phyloP scores from a whole-genome alignment of 768 basidiomycete species.

The Clavaria fumosa region DNA sequence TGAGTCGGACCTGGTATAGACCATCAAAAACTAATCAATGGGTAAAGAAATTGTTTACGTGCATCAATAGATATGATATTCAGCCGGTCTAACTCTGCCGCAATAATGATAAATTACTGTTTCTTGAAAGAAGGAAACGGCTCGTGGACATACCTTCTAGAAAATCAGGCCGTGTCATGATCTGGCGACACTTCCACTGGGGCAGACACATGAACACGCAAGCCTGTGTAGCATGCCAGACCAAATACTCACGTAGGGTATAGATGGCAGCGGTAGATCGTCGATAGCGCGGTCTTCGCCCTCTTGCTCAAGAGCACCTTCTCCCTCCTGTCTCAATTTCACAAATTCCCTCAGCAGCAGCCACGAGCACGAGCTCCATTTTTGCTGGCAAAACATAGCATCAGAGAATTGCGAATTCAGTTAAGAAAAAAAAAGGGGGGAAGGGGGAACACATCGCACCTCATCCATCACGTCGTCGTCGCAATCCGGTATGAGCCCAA shows the following conservation, averaged over 20 bases:
- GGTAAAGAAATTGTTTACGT: constrained; percentile 12
- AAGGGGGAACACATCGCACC: too few species aligned
- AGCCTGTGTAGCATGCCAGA: too few species aligned
- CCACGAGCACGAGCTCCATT: constrained; percentile 76
- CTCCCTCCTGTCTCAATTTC: constrained; percentile 35
- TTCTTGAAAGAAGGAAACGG: neutral
- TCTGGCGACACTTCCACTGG: constrained; percentile 54
- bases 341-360: constrained; percentile 62
- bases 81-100: constrained; percentile 42
- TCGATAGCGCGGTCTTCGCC: too few species aligned
- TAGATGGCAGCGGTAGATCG: constrained; percentile 43
- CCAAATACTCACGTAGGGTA: constrained; percentile 38
- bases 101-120: neutral
- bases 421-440: constrained; percentile 2
- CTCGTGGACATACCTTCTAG: constrained; percentile 57
- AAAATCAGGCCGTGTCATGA: constrained; percentile 79
- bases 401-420: neutral
- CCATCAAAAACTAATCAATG: constrained; percentile 5
- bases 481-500: constrained; percentile 64
- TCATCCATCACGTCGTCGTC: constrained; percentile 88
- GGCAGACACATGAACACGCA: constrained; percentile 3
- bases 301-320: constrained; percentile 27
- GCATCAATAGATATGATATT: constrained; percentile 75
- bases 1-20: constrained; percentile 41
- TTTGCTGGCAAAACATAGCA: constrained; percentile 32